Conservation (phyloP, 495 filamentous ascomycete genomes). For the Daldinia concentrica region DNA sequence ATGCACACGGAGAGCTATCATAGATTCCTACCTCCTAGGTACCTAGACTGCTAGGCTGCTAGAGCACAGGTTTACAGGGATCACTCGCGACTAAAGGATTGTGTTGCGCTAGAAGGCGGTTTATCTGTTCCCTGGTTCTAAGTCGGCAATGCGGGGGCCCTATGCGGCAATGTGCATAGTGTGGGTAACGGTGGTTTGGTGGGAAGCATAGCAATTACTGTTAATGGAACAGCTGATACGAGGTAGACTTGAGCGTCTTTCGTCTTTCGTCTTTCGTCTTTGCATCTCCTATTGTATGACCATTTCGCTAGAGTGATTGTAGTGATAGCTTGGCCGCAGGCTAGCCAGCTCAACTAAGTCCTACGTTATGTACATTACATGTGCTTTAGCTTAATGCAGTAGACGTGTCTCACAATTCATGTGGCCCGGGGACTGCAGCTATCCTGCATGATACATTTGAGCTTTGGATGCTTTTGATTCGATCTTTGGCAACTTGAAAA, state of each 20-base stretch:
- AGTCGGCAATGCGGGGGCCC: conserved; percentile 35
- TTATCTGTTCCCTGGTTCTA: conserved; percentile 28
- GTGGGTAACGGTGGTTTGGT: conserved; percentile 26
- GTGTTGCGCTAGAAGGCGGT: background rate
- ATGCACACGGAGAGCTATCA: conserved; percentile 15
- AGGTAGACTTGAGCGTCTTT: conserved; percentile 9
- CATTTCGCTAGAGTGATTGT: conserved; percentile 13
- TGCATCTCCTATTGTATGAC: background rate
- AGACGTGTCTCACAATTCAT: conserved; percentile 43
- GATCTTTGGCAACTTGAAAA: background rate
- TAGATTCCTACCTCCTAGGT: conserved; percentile 15
- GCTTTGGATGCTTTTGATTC: background rate
- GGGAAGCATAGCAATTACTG: conserved; percentile 20
- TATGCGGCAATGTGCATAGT: conserved; percentile 31
- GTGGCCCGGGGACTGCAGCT: conserved; percentile 36
- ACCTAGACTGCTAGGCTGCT: background rate
- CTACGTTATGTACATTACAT: conserved; percentile 14
- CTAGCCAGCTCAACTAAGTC: conserved; percentile 35
- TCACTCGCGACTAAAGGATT: conserved; percentile 10
- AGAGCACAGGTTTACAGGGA: conserved; percentile 19
- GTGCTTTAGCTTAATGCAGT: conserved; percentile 39
- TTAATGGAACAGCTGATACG: conserved; percentile 38
- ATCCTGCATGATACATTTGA: conserved; percentile 20
- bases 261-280: background rate
- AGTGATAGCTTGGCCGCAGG: conserved; percentile 16